Conservation (phyloP, 768 basidiomycete genomes). For the Mycena latifolia region DNA sequence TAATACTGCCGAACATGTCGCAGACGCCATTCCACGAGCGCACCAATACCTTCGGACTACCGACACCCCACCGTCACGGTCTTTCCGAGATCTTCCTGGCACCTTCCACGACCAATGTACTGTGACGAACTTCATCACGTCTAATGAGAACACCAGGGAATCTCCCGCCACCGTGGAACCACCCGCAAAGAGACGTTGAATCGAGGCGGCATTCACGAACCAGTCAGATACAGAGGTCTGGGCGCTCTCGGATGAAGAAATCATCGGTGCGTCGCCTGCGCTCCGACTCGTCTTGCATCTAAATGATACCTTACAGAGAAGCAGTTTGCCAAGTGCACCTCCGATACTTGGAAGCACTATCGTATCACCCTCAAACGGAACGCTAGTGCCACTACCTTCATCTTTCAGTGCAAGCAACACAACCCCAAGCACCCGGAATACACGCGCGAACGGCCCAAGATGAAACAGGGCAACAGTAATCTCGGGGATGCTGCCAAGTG, state of each 20-base stretch:
- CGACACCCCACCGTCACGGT: conserved; percentile 15
- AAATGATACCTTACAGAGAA: conserved; percentile 15
- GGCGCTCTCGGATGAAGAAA: conserved; percentile 1
- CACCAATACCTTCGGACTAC: conserved; percentile 17
- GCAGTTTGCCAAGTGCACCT: conserved; percentile 9
- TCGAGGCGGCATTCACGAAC: background rate
- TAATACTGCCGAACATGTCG: no score
- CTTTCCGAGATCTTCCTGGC: background rate
- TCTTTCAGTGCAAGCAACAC: conserved; percentile 9
- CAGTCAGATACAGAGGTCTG: conserved; percentile 16
- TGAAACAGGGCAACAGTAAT: conserved; percentile 20
- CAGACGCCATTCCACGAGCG: background rate
- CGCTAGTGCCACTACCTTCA: conserved; percentile 10
- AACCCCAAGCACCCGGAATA: background rate
- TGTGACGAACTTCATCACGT: background rate
- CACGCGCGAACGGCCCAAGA: conserved; percentile 10
- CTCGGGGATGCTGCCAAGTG: conserved; percentile 14
- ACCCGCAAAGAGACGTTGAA: conserved; percentile 8
- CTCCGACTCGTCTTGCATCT: background rate
- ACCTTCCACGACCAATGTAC: conserved; percentile 15
- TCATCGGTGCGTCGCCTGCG: no score
- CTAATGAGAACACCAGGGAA: conserved; percentile 4
- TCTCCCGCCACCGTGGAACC: conserved; percentile 14
- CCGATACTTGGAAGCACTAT: conserved; percentile 17
- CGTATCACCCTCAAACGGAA: conserved; percentile 11